Evolutionary conservation across 2,329 filamentous ascomycete genomes (phyloP).

Genomic region (Verticillium alfalfae): DNA sequence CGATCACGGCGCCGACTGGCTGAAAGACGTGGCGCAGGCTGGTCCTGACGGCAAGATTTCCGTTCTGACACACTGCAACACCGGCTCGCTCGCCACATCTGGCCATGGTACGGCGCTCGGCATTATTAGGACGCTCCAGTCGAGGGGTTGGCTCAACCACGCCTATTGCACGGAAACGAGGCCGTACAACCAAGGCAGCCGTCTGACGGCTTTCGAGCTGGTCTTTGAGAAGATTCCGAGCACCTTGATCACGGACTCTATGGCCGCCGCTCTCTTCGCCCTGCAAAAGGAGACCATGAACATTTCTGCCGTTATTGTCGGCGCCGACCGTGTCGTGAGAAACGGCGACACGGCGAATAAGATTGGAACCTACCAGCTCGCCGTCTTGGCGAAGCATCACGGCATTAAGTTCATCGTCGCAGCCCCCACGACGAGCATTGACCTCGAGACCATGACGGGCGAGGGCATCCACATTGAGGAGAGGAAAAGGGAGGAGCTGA

Average conservation of each 20-base stretch:
- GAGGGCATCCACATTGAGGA: constrained; percentile 86
- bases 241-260: constrained; percentile 91
- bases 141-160: constrained; percentile 61
- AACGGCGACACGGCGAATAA: constrained; percentile 99
- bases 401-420: constrained; percentile 93
- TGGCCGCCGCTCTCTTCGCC: constrained; percentile 81
- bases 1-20: constrained; percentile 76
- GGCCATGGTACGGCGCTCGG: constrained; percentile 96
- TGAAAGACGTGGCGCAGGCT: constrained; percentile 54
- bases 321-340: constrained; percentile 88
- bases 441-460: constrained; percentile 73
- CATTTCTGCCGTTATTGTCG: constrained; percentile 85
- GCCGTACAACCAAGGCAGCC: constrained; percentile 95
- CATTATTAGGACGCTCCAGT: constrained; percentile 79
- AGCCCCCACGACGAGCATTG: constrained; percentile 90
- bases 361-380: constrained; percentile 89
- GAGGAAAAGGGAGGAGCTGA: constrained; percentile 75
- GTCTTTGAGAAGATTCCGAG: constrained; percentile 88
- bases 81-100: constrained; percentile 90
- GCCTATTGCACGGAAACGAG: constrained; percentile 96
- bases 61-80: constrained; percentile 98
- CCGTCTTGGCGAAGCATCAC: constrained; percentile 84
- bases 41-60: constrained; percentile 52
- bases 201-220: constrained; percentile 93
- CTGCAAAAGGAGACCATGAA: constrained; percentile 56